Percentiles rank a stretch among this genome's conserved stretches.
These are phyloP conservation scores for Heimioporus retisporus DNA, from an alignment of 1,284 basidiomycete species.

Conservation along the genomic window DNA sequence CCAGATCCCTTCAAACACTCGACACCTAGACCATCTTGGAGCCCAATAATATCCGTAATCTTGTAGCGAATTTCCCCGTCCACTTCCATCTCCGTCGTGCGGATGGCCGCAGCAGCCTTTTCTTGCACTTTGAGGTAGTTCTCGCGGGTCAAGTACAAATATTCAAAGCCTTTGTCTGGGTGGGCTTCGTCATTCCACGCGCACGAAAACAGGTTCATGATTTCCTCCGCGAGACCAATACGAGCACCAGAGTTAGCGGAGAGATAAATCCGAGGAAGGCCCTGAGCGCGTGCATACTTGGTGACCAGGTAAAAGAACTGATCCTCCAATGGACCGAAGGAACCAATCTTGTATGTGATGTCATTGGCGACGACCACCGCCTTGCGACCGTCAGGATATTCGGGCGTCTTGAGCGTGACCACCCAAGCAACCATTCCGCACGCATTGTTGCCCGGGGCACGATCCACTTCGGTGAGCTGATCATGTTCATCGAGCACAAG, in stretches of 20 bases:
- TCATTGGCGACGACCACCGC: conserved; percentile 97
- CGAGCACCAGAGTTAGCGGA: conserved; percentile 99
- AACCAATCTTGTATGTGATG: conserved; percentile 99
- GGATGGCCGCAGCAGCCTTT: conserved; percentile 83
- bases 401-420: conserved; percentile 93
- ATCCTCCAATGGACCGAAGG: conserved; percentile 97
- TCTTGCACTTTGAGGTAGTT: conserved; percentile 87
- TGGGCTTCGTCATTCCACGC: conserved; percentile 88
- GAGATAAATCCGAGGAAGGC: conserved; percentile 95
- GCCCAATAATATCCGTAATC: conserved; percentile 97
- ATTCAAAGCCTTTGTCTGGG: conserved; percentile 97
- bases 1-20: conserved; percentile 97
- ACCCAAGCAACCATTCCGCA: conserved; percentile 99
- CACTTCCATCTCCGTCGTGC: conserved; percentile 88
- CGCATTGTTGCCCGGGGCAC: conserved; percentile 93
- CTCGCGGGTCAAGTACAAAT: conserved; percentile 94
- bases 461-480: conserved; percentile 89
- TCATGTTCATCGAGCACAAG: conserved; percentile 96
- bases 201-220: conserved; percentile 89
- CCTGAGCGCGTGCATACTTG: conserved; percentile 90
- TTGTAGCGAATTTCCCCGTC: conserved; percentile 91
- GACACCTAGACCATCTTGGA: conserved; percentile 98
- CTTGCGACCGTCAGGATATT: conserved; percentile 91
- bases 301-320: conserved; percentile 97
- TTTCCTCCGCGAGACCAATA: conserved; percentile 96